phyloP scores from a whole-genome alignment of 257 asterid species.

The Penstemon davidsonii region DNA sequence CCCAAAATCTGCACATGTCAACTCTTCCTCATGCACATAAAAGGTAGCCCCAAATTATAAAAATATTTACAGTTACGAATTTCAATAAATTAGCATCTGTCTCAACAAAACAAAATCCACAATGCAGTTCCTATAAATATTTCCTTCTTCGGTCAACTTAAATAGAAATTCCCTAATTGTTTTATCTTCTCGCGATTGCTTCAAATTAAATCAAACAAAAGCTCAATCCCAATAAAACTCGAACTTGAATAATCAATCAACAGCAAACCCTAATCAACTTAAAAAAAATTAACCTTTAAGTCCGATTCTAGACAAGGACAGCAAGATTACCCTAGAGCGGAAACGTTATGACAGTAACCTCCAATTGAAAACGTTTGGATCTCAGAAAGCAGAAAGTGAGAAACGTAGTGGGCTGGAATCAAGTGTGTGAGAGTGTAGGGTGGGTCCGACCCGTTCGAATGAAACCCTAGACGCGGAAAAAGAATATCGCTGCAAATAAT shows the following conservation, averaged over 20 bases:
- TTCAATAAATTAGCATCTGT: conserved; percentile 6
- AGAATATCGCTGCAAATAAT: background rate
- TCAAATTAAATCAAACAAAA: conserved; percentile 7
- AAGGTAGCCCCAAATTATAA: conserved; percentile 6
- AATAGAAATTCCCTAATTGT: background rate
- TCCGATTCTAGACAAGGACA: conserved; percentile 6
- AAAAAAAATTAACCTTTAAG: background rate
- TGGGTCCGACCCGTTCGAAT: conserved; percentile 11
- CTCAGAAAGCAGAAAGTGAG: background rate
- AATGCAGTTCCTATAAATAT: background rate
- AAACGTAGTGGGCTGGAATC: background rate
- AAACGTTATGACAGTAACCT: background rate
- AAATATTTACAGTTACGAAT: background rate
- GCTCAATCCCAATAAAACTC: background rate
- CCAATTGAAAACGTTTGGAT: background rate
- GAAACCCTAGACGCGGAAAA: conserved; percentile 7
- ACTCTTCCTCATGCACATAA: conserved; percentile 26
- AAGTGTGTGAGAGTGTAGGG: background rate
- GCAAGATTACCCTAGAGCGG: no score
- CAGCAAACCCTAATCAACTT: background rate
- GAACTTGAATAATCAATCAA: background rate
- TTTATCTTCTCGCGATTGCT: background rate
- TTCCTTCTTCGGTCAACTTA: background rate
- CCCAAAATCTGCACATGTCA: conserved; percentile 47
- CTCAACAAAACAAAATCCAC: background rate